phyloP scores from a whole-genome alignment of 73 alveolate genomes.

The Tetrahymena borealis region DNA sequence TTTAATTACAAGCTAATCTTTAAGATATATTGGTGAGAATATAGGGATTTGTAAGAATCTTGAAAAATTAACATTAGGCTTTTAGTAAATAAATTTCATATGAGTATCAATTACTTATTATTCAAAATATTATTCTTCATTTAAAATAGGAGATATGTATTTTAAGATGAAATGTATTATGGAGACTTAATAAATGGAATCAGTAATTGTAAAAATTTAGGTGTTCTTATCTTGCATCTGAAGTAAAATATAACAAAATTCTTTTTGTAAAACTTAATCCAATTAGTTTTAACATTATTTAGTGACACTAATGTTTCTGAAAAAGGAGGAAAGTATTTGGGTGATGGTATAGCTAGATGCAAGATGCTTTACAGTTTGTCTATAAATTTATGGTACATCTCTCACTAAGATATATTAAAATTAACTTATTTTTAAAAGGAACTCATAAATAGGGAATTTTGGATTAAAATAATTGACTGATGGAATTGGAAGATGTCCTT shows the following conservation, averaged over 20 bases:
- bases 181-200: not conserved
- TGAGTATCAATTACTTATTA: not conserved
- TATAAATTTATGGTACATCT: not conserved
- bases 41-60: not conserved
- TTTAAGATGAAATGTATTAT: not conserved
- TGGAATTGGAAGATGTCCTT: not conserved
- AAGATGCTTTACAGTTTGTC: not conserved
- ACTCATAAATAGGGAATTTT: not conserved
- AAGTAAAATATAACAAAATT: not conserved
- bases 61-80: not conserved
- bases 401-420: not conserved
- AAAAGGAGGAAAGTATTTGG: not conserved
- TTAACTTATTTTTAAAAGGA: not conserved
- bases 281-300: not conserved
- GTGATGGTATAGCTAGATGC: not conserved
- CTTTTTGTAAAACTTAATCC: not conserved
- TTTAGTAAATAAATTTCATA: not conserved
- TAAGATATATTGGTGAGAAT: not conserved
- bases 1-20: not conserved
- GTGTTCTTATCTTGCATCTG: not conserved
- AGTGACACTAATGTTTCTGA: not conserved
- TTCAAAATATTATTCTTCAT: not conserved
- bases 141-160: not conserved
- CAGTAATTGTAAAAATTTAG: not conserved
- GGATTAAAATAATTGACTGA: not conserved